Evolutionary conservation across 441 rosid species (phyloP), one percentile per base, ranked within the genome.

Genomic region (Biscutella laevigata): DNA sequence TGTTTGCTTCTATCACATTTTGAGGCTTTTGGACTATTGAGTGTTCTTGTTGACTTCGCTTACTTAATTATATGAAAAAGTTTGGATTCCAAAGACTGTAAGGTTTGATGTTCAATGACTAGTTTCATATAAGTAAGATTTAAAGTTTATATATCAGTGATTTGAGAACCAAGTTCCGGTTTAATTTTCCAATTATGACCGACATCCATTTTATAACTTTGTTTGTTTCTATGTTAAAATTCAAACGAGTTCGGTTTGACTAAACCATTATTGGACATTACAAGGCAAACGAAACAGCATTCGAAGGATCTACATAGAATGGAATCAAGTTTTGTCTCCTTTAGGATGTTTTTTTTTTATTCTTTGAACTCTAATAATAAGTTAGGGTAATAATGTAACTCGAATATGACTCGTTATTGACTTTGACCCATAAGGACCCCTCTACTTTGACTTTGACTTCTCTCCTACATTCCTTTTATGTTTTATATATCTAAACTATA

Each of bases 1-100:
- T 48, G 69, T 64, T 61, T 64, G 40, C 58, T 57, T 64, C 47
- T 49, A 42, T 49, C 40, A 26, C 40, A 32, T 57, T 46, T 39
- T 47, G 57, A 47, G 57, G 42, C 50, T n/a, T 53, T 56, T 56
- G 48, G 38, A 33, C 12, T 37, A 24, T 28, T 43, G 44, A 36
- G 30, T 37, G 28, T 56, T 44, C 29, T 22, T 41, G 32, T 24
- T 57, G 42, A n/a, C n/a, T n/a, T n/a, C n/a, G n/a, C n/a, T n/a
- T n/a, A n/a, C n/a, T n/a, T n/a, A n/a, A n/a, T n/a, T n/a, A n/a
- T n/a, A n/a, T n/a, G n/a, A n/a, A n/a, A n/a, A n/a, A n/a, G n/a
- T n/a, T n/a, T n/a, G n/a, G n/a, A n/a, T n/a, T n/a, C n/a, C n/a
- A n/a, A n/a, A n/a, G n/a, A n/a, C n/a, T n/a, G n/a, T n/a, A n/a